Percentiles rank a stretch among this genome's conserved stretches.
Evolutionary conservation across 116 monocot genomes (phyloP).

Genomic region (Posidonia oceanica): DNA sequence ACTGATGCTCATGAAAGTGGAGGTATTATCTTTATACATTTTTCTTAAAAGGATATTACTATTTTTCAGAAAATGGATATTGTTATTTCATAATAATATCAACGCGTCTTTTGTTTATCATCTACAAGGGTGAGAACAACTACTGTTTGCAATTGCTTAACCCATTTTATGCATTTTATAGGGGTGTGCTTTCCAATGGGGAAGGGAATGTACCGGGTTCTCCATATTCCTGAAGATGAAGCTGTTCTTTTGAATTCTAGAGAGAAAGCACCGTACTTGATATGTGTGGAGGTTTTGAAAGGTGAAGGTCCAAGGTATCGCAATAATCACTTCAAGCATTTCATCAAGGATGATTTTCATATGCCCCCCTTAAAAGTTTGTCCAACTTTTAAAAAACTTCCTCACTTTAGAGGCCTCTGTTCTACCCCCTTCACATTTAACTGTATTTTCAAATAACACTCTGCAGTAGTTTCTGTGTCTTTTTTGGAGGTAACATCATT

Average conservation of each 20-base stretch:
- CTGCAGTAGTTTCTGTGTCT: too few species aligned
- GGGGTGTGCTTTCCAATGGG: slow-evolving; percentile 99
- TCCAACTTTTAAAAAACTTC: too few species aligned
- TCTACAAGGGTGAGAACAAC: not conserved
- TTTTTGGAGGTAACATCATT: too few species aligned
- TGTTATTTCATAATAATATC: too few species aligned
- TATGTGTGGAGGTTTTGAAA: slow-evolving; percentile 97
- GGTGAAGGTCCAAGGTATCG: slow-evolving; percentile 81
- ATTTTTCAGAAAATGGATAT: too few species aligned
- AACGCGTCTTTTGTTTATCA: not conserved
- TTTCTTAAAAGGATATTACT: not conserved
- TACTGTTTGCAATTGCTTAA: not conserved
- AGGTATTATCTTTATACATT: slow-evolving; percentile 34
- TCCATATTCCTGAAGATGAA: slow-evolving; percentile 94
- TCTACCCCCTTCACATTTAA: too few species aligned
- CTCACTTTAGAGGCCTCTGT: too few species aligned
- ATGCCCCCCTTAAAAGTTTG: too few species aligned
- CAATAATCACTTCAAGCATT: not conserved
- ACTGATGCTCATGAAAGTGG: slow-evolving; percentile 66
- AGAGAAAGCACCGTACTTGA: slow-evolving; percentile 95
- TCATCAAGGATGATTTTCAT: too few species aligned
- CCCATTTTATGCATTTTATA: slow-evolving; percentile 9
- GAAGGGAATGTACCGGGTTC: slow-evolving; percentile 88
- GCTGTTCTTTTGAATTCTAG: slow-evolving; percentile 89
- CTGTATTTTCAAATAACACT: too few species aligned